phyloP scores from a whole-genome alignment of 179 eudicot genomes.

The Spergularia azorica region DNA sequence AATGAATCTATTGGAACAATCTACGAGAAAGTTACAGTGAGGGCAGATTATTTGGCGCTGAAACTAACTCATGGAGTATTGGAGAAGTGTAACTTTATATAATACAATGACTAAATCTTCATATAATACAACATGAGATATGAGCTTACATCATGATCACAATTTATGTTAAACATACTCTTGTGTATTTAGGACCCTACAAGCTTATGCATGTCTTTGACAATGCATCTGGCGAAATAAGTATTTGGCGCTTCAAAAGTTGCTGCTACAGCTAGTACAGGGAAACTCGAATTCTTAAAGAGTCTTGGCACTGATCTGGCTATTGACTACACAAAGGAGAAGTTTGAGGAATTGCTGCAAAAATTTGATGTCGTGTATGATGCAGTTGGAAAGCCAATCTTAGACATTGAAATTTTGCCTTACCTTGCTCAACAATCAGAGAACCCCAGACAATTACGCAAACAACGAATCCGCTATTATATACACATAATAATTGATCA shows the following conservation, averaged over 20 bases:
- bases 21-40: neutral
- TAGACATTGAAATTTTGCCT: too few relatives aligned
- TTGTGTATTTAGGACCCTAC: neutral
- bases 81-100: neutral
- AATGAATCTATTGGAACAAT: neutral
- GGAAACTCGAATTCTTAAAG: constrained; percentile 70
- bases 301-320: constrained; percentile 91
- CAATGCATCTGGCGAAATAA: constrained; percentile 74
- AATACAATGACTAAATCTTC: too few relatives aligned
- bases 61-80: neutral
- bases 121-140: too few relatives aligned
- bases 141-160: neutral
- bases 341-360: constrained; percentile 78
- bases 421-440: too few relatives aligned
- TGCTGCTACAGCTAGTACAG: constrained; percentile 94
- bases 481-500: too few relatives aligned
- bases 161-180: neutral
- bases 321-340: constrained; percentile 87
- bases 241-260: constrained; percentile 92
- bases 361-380: constrained; percentile 92
- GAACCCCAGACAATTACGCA: too few relatives aligned
- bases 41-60: neutral
- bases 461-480: too few relatives aligned
- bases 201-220: neutral
- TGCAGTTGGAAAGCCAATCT: constrained; percentile 64